A percentile compares a stretch with the other conserved stretches of the same genome.
These are phyloP conservation scores for Eutrema yunnanense DNA, from an alignment of 345 rosid species.

Conservation along the genomic window DNA sequence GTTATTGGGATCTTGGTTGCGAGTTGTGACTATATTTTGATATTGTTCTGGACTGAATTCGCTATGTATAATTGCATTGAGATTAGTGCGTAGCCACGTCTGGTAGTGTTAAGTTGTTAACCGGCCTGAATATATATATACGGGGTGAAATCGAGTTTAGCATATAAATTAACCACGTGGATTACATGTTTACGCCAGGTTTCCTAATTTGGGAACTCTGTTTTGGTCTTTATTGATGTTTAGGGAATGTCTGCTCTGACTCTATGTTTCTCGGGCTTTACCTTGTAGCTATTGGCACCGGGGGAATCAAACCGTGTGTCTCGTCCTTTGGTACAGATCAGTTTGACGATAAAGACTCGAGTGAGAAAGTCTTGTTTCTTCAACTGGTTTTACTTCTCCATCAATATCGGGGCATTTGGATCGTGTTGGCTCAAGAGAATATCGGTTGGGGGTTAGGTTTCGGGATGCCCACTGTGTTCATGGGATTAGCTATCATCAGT, in stretches of 20 bases:
- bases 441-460: slow-evolving; percentile 54
- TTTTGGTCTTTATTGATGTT: background rate
- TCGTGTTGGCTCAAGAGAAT: slow-evolving; percentile 43
- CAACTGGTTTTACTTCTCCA: slow-evolving; percentile 48
- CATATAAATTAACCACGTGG: background rate
- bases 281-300: slow-evolving; percentile 44
- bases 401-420: slow-evolving; percentile 39
- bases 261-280: slow-evolving; percentile 42
- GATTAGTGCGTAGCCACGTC: background rate
- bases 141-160: background rate
- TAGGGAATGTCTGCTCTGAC: slow-evolving; percentile 49
- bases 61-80: background rate
- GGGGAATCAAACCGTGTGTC: slow-evolving; percentile 50
- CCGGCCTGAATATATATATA: background rate
- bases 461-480: slow-evolving; percentile 45
- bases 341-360: slow-evolving; percentile 37
- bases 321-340: slow-evolving; percentile 51
- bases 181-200: background rate
- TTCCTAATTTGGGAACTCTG: background rate
- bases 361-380: slow-evolving; percentile 41
- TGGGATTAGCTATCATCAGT: slow-evolving; percentile 38
- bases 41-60: too few species aligned
- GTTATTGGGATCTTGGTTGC: background rate
- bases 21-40: background rate
- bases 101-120: background rate